Conservation (phyloP, 1,284 basidiomycete species). For the Sanghuangporus baumii region DNA sequence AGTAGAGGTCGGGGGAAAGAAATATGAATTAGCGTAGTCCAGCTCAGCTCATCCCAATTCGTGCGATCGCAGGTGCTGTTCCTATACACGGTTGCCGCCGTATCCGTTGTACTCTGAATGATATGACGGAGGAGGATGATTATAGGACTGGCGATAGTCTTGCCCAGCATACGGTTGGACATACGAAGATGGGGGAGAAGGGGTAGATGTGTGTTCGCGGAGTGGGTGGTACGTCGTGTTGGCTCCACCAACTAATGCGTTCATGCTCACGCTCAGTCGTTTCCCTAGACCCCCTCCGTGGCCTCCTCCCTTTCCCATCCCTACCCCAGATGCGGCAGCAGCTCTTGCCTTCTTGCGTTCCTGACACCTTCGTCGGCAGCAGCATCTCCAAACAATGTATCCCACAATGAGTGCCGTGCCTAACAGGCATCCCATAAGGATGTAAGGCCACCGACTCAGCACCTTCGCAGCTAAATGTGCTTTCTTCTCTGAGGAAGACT, state of each 20-base stretch:
- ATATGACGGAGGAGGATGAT: not conserved
- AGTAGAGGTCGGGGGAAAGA: not conserved
- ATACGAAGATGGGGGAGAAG: not conserved
- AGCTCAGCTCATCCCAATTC: not conserved
- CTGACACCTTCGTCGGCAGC: constrained; percentile 36
- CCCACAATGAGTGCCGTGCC: constrained; percentile 44
- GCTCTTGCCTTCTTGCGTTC: constrained; percentile 27
- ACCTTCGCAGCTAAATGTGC: constrained; percentile 61
- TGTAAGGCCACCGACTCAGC: constrained; percentile 71
- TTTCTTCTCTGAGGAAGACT: constrained; percentile 63
- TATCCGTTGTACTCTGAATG: not conserved
- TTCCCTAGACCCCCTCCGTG: not conserved
- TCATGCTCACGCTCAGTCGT: constrained; percentile 4
- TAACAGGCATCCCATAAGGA: constrained; percentile 57
- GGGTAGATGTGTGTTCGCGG: not conserved
- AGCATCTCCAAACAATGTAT: constrained; percentile 59
- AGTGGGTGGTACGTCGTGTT: not conserved
- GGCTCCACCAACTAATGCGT: not conserved
- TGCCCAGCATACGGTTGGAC: not conserved
- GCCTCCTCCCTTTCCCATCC: not conserved
- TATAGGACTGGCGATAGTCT: not conserved
- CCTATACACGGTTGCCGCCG: not conserved
- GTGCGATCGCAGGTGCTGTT: not conserved
- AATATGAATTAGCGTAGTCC: not conserved
- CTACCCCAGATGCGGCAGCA: constrained; percentile 11